These are phyloP conservation scores for Neostapfia colusana DNA, from an alignment of 176 grass and related monocot genomes.

Conservation along the genomic window DNA sequence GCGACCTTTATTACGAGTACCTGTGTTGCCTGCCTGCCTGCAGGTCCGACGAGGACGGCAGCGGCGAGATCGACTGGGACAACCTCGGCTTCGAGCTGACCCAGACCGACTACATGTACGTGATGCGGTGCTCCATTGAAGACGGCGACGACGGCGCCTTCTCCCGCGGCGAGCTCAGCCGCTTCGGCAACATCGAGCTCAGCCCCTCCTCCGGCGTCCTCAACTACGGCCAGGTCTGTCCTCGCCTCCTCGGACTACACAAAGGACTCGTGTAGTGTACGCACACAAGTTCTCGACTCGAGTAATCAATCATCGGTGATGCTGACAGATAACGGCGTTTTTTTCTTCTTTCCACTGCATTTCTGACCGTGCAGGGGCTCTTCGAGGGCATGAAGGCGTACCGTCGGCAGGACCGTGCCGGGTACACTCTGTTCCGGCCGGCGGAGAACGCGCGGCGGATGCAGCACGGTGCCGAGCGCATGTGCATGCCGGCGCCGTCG, in stretches of 20 bases:
- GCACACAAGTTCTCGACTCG: no score
- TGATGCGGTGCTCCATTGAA: constrained; percentile 54
- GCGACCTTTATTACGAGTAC: no score
- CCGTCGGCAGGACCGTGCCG: constrained; percentile 22
- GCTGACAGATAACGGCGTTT: not conserved
- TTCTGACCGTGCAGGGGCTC: constrained; percentile 45
- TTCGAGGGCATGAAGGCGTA: constrained; percentile 95
- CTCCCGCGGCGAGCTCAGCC: constrained; percentile 59
- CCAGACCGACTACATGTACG: constrained; percentile 87
- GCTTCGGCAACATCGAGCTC: constrained; percentile 88
- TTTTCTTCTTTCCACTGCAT: not conserved
- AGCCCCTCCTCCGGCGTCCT: constrained; percentile 85
- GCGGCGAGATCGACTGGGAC: constrained; percentile 80
- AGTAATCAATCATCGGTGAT: not conserved
- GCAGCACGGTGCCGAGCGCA: constrained; percentile 74
- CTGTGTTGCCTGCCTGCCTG: no score
- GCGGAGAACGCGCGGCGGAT: constrained; percentile 87
- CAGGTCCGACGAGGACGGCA: constrained; percentile 70
- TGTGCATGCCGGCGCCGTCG: constrained; percentile 92
- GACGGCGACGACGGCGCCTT: constrained; percentile 40
- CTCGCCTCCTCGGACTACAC: no score
- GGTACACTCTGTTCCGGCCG: constrained; percentile 80
- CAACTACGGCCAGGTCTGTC: constrained; percentile 82
- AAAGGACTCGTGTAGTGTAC: no score
- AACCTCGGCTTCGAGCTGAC: constrained; percentile 71